Conservation (phyloP, 2,329 filamentous ascomycete species). For the Claviceps paspali region DNA sequence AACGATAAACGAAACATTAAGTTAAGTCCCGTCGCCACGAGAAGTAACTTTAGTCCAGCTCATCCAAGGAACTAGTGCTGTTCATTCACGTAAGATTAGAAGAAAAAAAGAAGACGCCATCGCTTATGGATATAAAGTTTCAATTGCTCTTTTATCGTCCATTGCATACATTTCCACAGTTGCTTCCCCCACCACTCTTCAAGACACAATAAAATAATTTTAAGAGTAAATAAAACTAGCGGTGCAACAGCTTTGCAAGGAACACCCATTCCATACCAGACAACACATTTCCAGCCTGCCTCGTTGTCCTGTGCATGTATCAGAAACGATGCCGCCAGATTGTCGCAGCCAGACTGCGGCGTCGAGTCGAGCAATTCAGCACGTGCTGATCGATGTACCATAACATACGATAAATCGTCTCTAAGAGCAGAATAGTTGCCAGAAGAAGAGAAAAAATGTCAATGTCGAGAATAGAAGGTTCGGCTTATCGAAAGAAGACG, state of each 20-base stretch:
- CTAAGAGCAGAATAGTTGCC: neutral
- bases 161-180: conserved; percentile 3
- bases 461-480: conserved; percentile 5
- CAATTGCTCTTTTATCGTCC: conserved; percentile 4
- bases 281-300: neutral
- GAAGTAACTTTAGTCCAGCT: too few species aligned
- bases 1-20: too few species aligned
- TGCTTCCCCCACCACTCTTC: neutral
- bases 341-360: neutral
- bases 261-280: neutral
- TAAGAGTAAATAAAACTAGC: conserved; percentile 2
- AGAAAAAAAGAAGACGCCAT: neutral
- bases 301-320: neutral
- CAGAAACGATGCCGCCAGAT: neutral
- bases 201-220: conserved; percentile 4
- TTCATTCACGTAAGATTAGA: neutral
- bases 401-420: neutral
- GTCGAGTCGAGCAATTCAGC: neutral
- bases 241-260: conserved; percentile 1
- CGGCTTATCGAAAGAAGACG: conserved; percentile 1
- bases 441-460: too few species aligned
- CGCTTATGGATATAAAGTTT: neutral
- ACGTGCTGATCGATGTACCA: neutral
- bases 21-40: too few species aligned
- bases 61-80: neutral